These are phyloP conservation scores for Colletotrichum lini DNA, from an alignment of 2,329 filamentous ascomycete genomes.

Conservation along the genomic window DNA sequence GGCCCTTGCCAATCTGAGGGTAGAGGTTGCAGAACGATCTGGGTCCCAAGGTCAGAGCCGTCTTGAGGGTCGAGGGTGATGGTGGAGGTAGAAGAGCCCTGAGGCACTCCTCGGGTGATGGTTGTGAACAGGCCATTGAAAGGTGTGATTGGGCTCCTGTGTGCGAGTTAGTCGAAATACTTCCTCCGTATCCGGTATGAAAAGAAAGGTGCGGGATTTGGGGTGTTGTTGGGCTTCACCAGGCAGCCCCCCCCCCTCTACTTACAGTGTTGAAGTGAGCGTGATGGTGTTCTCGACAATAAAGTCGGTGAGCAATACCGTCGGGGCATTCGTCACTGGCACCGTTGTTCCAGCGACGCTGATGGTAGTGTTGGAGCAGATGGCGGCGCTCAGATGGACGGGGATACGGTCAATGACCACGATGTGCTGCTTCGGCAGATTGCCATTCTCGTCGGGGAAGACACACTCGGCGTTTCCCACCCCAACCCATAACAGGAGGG, in stretches of 20 bases:
- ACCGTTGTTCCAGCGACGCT: slow-evolving; percentile 19
- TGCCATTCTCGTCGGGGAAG: not conserved
- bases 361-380: slow-evolving; percentile 29
- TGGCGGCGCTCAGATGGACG: slow-evolving; percentile 8
- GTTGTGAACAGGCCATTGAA: not conserved
- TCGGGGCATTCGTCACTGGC: slow-evolving; percentile 27
- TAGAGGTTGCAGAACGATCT: not conserved
- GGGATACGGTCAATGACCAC: slow-evolving; percentile 16
- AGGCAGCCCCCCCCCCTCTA: not conserved
- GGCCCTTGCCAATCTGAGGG: not conserved
- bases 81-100: not conserved
- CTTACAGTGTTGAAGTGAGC: slow-evolving; percentile 25
- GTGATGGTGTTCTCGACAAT: slow-evolving; percentile 25
- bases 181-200: not conserved
- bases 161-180: not conserved
- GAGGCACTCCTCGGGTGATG: not conserved
- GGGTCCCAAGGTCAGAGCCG: not conserved
- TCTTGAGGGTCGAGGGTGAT: not conserved
- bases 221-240: no score
- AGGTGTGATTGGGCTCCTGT: not conserved
- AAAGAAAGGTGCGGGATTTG: no score
- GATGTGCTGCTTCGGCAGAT: not conserved
- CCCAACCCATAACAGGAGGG: not conserved
- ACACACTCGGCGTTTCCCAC: not conserved
- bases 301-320: slow-evolving; percentile 21